Evolutionary conservation across 1,139 yeast species (phyloP), one percentile per base, ranked within the genome.

Genomic region (Suhomyces maxii): DNA sequence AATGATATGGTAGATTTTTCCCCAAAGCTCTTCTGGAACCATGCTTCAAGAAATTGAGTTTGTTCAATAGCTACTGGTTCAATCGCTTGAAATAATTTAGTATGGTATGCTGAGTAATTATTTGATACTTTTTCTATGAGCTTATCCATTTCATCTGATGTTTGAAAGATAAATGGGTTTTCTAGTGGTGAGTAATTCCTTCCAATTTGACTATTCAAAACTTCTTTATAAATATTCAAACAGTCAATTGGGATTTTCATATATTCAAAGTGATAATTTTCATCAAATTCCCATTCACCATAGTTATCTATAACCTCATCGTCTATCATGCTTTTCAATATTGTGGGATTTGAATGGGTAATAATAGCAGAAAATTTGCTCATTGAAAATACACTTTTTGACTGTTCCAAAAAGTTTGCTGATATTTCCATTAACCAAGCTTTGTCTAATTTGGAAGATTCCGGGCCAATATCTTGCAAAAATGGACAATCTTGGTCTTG

Each of bases 351-450:
- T 3, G 50, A 35, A 13, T 36, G 33, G 10, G 40, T 35, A 23
- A 50, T 9, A 3, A 50, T 45, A 9, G 75, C 40, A 32, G 67
- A 56, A 38, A 71, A 41, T 45, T 73, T 77, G 0, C 52, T 40
- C 7, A 55, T 33, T 1, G 51, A 55, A 26, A 75, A 60, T 12
- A 56, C 53, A 2, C 45, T 41, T 7, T 50, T 52, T 4, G 77
- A 52, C 39, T 69, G 71, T 0, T 44, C 30, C 18, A 59, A 57
- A 48, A 77, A 76, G 18, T 56, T 51, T 0, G 39, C 37, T 0
- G 82, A 76, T 41, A 62, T 63, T 0, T 54, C 40, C 1, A 54
- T 26, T 83, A 84, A 77, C 67, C 71, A 71, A 6, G 50, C 40
- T 41, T 58, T 56, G 4, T 18, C 23, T 18, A 18, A 18, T 18